Evolutionary conservation across 2,329 filamentous ascomycete species (phyloP), one percentile per base, ranked within the genome.

Genomic region (Aureobasidium subglaciale): DNA sequence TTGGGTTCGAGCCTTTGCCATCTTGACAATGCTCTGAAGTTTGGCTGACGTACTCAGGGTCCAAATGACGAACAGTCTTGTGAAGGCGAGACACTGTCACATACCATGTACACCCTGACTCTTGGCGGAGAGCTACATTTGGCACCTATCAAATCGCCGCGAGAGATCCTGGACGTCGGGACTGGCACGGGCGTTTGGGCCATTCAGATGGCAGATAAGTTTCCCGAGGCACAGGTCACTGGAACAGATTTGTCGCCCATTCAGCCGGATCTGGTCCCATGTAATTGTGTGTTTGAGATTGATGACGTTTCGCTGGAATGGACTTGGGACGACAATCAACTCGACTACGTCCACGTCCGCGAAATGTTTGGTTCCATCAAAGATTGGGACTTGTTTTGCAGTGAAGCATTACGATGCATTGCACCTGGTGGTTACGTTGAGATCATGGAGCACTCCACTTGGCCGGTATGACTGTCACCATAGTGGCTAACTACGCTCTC

Each of bases 221-320:
- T 63, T 56, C 62, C 63, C 34, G 53, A 61, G 15, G 60, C 62
- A 24, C 62, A 66, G 24, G 70, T 80, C 35, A 71, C 70, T 4
- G 77, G 76, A 35, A 73, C 70, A 20, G 75, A 78, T 60, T 70
- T 78, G 42, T 75, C 72, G 0, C 75, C 76, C 34, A 78, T 78
- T 45, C 76, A 78, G 59, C 76, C 75, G 4, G 63, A 65, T 55
- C 73, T 72, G 68, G 71, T 77, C 0, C 75, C 75, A 0, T 69
- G 72, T 2, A 78, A 77, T 60, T 71, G 70, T 59, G 61, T 65
- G 24, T 78, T 77, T 60, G 71, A 76, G 54, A 70, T 78, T 53
- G 75, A 78, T 64, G 75, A 78, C 49, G 66, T 72, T 15, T 69
- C 68, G 1, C 62, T 68, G 7, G 66, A 68, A 22, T 77, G 74